phyloP scores from a whole-genome alignment of 2,329 filamentous ascomycete species.

The Gyromitra esculenta region DNA sequence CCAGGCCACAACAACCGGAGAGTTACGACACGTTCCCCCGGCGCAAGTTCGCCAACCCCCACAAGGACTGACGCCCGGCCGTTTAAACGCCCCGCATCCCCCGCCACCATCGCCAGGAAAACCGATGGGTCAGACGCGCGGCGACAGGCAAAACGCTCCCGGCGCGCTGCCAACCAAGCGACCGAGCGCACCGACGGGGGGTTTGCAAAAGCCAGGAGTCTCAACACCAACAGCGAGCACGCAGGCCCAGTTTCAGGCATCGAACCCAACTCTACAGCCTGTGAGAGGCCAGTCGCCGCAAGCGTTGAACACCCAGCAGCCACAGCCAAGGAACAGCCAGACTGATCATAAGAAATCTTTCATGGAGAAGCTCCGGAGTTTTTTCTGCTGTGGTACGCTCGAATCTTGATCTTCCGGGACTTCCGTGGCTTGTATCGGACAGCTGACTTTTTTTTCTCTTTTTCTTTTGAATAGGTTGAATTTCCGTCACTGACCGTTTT shows the following conservation, averaged over 20 bases:
- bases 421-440: not conserved
- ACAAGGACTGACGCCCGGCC: slow-evolving; percentile 79
- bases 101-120: slow-evolving; percentile 86
- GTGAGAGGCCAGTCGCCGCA: slow-evolving; percentile 70
- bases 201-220: slow-evolving; percentile 72
- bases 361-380: slow-evolving; percentile 92
- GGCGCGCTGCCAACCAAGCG: slow-evolving; percentile 78
- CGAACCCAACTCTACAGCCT: slow-evolving; percentile 83
- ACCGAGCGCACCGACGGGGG: slow-evolving; percentile 75
- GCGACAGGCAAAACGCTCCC: slow-evolving; percentile 78
- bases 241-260: slow-evolving; percentile 96
- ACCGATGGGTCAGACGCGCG: slow-evolving; percentile 76
- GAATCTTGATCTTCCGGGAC: slow-evolving; percentile 57
- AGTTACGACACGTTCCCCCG: slow-evolving; percentile 57
- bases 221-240: slow-evolving; percentile 88
- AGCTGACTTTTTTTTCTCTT: slow-evolving; percentile 12
- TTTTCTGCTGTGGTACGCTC: slow-evolving; percentile 83
- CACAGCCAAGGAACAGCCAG: slow-evolving; percentile 66
- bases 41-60: slow-evolving; percentile 56
- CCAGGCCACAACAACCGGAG: slow-evolving; percentile 61
- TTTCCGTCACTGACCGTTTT: slow-evolving; percentile 39
- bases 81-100: slow-evolving; percentile 94
- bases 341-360: slow-evolving; percentile 79
- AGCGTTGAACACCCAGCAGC: slow-evolving; percentile 60
- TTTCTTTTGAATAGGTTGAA: slow-evolving; percentile 30